Evolutionary conservation across 2,329 filamentous ascomycete species (phyloP).

Genomic region (Paraconiothyrium sp.): DNA sequence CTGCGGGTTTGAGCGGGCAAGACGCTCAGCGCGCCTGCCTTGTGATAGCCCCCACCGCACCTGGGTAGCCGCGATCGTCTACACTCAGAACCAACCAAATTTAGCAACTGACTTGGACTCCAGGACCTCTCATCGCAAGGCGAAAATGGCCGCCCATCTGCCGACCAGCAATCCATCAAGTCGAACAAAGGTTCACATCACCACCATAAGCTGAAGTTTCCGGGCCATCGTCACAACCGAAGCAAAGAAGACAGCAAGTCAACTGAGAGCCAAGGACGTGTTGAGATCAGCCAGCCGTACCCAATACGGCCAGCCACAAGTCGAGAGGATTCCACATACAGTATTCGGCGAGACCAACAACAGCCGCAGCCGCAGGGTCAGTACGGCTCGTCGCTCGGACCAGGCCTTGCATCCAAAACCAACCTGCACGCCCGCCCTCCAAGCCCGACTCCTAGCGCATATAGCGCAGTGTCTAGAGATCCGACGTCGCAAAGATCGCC

Average conservation of each 20-base stretch:
- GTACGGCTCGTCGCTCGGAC: conserved; percentile 58
- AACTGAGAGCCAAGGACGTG: conserved; percentile 33
- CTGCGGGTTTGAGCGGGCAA: background rate
- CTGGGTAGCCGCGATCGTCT: background rate
- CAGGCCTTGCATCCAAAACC: conserved; percentile 61
- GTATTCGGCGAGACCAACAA: conserved; percentile 51
- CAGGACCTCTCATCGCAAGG: conserved; percentile 42
- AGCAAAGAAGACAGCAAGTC: conserved; percentile 63
- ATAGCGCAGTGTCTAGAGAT: conserved; percentile 66
- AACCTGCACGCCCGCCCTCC: conserved; percentile 70
- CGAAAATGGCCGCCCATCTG: conserved; percentile 47
- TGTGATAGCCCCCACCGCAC: conserved; percentile 30
- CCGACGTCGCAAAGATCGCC: conserved; percentile 64
- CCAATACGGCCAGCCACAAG: conserved; percentile 76
- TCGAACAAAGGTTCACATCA: conserved; percentile 65
- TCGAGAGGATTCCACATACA: conserved; percentile 75
- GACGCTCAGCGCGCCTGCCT: conserved; percentile 2
- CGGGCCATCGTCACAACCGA: conserved; percentile 73
- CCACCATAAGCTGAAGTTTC: conserved; percentile 68
- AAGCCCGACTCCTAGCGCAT: conserved; percentile 82
- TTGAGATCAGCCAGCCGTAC: conserved; percentile 56
- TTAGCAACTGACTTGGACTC: conserved; percentile 28
- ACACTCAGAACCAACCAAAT: background rate
- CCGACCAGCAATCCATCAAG: conserved; percentile 47
- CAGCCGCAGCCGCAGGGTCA: conserved; percentile 38